A percentile compares a stretch with the other conserved stretches of the same genome.
phyloP scores from a whole-genome alignment of 2,329 filamentous ascomycete species.

The Colletotrichum liriopes region DNA sequence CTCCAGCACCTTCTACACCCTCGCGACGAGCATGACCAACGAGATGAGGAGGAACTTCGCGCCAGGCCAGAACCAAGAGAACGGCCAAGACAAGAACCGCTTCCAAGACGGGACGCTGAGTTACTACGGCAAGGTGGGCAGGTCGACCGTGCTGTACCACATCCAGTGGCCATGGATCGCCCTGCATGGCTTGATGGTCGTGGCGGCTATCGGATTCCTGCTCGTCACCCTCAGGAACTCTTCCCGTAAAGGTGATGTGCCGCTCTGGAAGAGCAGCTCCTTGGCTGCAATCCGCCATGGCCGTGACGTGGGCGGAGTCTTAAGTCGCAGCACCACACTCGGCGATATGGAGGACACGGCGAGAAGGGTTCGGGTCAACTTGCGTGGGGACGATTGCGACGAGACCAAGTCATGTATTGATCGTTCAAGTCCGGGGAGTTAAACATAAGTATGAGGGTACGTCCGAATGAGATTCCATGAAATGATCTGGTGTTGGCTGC shows the following conservation, averaged over 20 bases:
- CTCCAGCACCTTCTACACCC: not conserved
- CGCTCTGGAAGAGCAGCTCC: slow-evolving; percentile 35
- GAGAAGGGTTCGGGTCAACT: not conserved
- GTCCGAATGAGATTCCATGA: not conserved
- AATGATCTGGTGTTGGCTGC: not conserved
- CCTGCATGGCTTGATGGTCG: slow-evolving; percentile 11
- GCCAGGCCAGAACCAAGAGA: not conserved
- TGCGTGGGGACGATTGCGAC: slow-evolving; percentile 13
- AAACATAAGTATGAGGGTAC: not conserved
- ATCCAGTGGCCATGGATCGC: slow-evolving; percentile 33
- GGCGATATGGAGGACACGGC: slow-evolving; percentile 40
- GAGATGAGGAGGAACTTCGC: slow-evolving; percentile 21
- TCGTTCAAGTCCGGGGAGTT: not conserved
- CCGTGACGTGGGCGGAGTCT: slow-evolving; percentile 9
- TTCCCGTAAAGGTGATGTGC: not conserved
- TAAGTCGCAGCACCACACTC: not conserved
- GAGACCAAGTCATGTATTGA: slow-evolving; percentile 6
- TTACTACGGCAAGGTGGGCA: not conserved
- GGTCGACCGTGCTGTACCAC: not conserved
- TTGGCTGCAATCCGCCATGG: slow-evolving; percentile 22
- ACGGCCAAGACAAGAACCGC: not conserved
- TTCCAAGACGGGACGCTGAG: not conserved
- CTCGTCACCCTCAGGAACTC: not conserved
- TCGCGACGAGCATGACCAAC: slow-evolving; percentile 27
- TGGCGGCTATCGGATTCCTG: not conserved